A percentile compares a stretch with the other conserved stretches of the same genome.
These are phyloP conservation scores for Lantana camara DNA, from an alignment of 257 asterid species.

Conservation along the genomic window DNA sequence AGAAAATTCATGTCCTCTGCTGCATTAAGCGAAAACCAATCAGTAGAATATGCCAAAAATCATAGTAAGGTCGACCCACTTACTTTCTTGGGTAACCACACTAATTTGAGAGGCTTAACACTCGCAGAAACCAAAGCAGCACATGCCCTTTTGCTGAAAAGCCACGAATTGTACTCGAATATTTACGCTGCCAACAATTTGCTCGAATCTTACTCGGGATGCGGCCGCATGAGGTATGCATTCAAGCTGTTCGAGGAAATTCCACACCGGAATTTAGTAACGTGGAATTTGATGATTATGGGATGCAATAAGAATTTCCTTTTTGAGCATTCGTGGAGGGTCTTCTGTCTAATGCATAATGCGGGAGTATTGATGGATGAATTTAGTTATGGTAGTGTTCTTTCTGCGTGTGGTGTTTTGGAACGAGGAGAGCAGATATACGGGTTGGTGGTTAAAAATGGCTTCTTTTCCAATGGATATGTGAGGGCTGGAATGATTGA, in stretches of 20 bases:
- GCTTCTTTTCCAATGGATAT: slow-evolving; percentile 57
- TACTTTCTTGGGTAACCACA: slow-evolving; percentile 37
- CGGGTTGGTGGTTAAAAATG: slow-evolving; percentile 65
- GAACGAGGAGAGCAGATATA: slow-evolving; percentile 57
- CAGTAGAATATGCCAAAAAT: slow-evolving; percentile 22
- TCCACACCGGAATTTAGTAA: slow-evolving; percentile 45
- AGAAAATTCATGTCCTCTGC: slow-evolving; percentile 38
- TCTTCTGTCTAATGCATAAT: slow-evolving; percentile 51
- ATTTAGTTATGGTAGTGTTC: slow-evolving; percentile 61
- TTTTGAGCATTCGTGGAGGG: slow-evolving; percentile 58
- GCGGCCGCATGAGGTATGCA: slow-evolving; percentile 49
- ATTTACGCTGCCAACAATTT: slow-evolving; percentile 47
- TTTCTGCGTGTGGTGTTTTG: slow-evolving; percentile 62
- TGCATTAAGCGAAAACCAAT: slow-evolving; percentile 29
- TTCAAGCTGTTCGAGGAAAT: slow-evolving; percentile 63
- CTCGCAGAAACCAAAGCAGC: slow-evolving; percentile 44
- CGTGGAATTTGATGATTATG: slow-evolving; percentile 69
- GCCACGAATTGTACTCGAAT: slow-evolving; percentile 30
- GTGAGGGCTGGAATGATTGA: slow-evolving; percentile 72
- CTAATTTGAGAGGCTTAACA: slow-evolving; percentile 35
- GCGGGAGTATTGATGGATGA: slow-evolving; percentile 48
- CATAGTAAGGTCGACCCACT: slow-evolving; percentile 27
- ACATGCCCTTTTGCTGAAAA: slow-evolving; percentile 52
- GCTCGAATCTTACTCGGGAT: slow-evolving; percentile 40
- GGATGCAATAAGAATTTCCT: slow-evolving; percentile 55